These are phyloP conservation scores for Ballota nigra DNA, from an alignment of 257 asterid species.

Conservation along the genomic window DNA sequence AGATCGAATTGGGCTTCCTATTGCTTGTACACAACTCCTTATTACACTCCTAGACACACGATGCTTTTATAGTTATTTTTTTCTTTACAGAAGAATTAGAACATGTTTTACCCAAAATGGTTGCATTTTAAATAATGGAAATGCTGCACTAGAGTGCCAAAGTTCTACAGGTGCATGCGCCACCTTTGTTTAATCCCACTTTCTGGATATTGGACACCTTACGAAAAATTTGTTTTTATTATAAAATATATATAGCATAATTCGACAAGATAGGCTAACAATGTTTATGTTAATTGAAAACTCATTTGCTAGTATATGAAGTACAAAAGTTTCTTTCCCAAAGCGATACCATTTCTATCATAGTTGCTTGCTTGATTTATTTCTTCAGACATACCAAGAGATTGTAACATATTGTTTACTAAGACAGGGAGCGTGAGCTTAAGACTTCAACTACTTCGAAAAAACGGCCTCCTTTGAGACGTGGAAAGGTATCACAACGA, in stretches of 20 bases:
- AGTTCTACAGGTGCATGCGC: background rate
- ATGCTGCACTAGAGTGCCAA: background rate
- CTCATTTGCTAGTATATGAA: too few species aligned
- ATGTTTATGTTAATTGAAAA: background rate
- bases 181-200: background rate
- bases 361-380: background rate
- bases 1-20: background rate
- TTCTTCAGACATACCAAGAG: background rate
- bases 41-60: background rate
- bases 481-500: slow-evolving; percentile 80
- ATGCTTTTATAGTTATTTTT: background rate
- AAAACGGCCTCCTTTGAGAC: slow-evolving; percentile 76
- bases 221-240: too few species aligned
- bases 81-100: background rate
- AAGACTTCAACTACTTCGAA: slow-evolving; percentile 46
- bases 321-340: too few species aligned
- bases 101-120: background rate
- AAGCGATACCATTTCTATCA: background rate
- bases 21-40: background rate
- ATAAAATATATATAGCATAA: background rate
- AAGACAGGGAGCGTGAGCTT: slow-evolving; percentile 75
- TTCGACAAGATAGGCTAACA: background rate
- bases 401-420: slow-evolving; percentile 5
- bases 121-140: background rate
- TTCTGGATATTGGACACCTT: background rate